Base-by-base conservation (phyloP, 108 stramenopile genomes). In the Schizochytrium sp. region DNA sequence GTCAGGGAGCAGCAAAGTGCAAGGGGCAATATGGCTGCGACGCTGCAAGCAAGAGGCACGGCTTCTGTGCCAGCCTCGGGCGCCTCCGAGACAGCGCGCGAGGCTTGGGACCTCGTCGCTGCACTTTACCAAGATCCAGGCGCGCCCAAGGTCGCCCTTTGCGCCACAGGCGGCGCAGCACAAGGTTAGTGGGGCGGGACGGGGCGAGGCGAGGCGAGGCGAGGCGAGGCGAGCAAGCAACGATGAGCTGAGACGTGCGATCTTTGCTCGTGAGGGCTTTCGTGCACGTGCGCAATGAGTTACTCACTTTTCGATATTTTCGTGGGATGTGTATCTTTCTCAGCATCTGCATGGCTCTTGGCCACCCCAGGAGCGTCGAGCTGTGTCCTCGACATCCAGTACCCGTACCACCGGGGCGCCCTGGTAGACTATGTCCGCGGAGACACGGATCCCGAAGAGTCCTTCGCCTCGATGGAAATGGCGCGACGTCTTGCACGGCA, bases 161-260 rank as follows among this genome's bases (percentile, higher is more conserved):
- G 76, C 51, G 76, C 76, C 45, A 83, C 76, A 23, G 76, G 76
- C 45, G 76, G 76, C 51, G 76, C 76, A 28, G 76, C 76, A 53
- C 76, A 83, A 12, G 63, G 63, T 69, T 23, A 28, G 63, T 18
- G 25, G 10, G 34, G 34, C 34, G 34, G 34, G 34, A 2, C 34
- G 34, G 34, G 34, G 34, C 34, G 34, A 34, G 34, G 34, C 34
- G 34, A 34, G 34, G 34, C 34, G 34, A 2, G 34, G 34, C 34
- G 34, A 34, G 34, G 34, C 34, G 34, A 34, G 34, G 34, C 34
- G 34, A 2, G n/a, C n/a, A n/a, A n/a, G 34, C 34, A 34, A 34
- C 2, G 34, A 34, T 34, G 34, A 34, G 1, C 34, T 34, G 34
- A 34, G 34, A 34, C 34, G 34, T 34, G 34, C 34, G 34, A 34